phyloP scores from a whole-genome alignment of 2,329 filamentous ascomycete species.

The Pseudocercospora macadamiae region DNA sequence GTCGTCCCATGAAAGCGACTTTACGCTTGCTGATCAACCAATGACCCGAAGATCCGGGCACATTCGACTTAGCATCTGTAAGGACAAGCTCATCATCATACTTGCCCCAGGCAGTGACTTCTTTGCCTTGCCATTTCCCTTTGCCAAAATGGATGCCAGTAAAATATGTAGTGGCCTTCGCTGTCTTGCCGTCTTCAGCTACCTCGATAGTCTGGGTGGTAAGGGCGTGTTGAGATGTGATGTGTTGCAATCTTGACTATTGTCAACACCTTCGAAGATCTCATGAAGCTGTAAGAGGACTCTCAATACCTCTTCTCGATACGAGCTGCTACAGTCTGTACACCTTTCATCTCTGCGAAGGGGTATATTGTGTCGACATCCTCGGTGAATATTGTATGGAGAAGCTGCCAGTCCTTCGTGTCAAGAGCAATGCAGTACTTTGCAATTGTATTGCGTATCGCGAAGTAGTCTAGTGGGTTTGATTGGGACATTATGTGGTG shows the following conservation, averaged over 20 bases:
- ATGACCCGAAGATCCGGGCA: constrained; percentile 42
- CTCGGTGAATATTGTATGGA: constrained; percentile 44
- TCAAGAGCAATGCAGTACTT: constrained; percentile 51
- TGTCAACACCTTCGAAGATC: neutral
- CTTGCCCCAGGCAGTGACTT: constrained; percentile 46
- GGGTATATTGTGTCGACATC: constrained; percentile 48
- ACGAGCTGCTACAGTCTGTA: constrained; percentile 37
- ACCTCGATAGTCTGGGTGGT: constrained; percentile 47
- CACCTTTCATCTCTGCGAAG: constrained; percentile 38
- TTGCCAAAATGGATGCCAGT: constrained; percentile 48
- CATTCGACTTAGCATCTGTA: constrained; percentile 19
- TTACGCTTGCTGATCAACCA: constrained; percentile 45
- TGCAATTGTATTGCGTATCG: constrained; percentile 47
- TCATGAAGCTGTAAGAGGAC: neutral
- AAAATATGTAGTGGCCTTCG: constrained; percentile 46
- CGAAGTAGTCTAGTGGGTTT: constrained; percentile 39
- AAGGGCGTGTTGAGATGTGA: constrained; percentile 48
- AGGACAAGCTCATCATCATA: constrained; percentile 45
- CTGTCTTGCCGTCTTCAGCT: constrained; percentile 35
- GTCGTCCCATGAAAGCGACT: constrained; percentile 43
- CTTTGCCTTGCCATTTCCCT: constrained; percentile 45
- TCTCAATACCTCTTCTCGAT: constrained; percentile 34
- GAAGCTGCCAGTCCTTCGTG: constrained; percentile 44
- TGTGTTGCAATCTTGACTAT: constrained; percentile 40
- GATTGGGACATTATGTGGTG: neutral